Evolutionary conservation across 495 filamentous ascomycete genomes (phyloP), one percentile per base, ranked within the genome.

Genomic region (Daldinia loculata): DNA sequence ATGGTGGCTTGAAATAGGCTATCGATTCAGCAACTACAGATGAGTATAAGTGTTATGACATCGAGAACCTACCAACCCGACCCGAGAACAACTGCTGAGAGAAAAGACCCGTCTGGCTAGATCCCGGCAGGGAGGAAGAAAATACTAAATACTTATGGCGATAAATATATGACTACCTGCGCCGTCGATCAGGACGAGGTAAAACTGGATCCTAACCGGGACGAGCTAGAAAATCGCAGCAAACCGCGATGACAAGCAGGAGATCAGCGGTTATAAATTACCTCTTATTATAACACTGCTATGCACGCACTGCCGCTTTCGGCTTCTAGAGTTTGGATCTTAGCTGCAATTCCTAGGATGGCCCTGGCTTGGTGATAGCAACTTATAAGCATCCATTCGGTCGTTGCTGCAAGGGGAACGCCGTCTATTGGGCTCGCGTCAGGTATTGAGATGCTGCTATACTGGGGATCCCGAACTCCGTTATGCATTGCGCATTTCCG

Each of bases 131-230:
- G 73, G 61, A 71, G 62, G 61, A 70, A n/a, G 38, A 67, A 60
- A 62, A 63, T 62, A 51, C 57, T 26, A 22, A 55, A 51, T 50
- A 12, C 11, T 14, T 29, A 55, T 41, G 55, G 65, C 24, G 26
- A 64, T 61, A 75, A 70, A 75, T 73, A 71, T 70, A 74, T 70
- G 70, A 70, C 66, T 60, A 62, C 39, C 60, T 64, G 70, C 58
- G 52, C 57, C 58, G 74, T 73, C 61, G 56, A 59, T 59, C 56
- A 43, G 56, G 26, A 59, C 34, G 22, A 74, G 48, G 66, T 74
- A 72, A 69, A 75, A 75, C 73, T 67, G 53, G 67, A 72, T 50
- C 64, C 71, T 73, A 50, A 58, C 36, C 63, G 61, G 60, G 27
- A 67, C 63, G 50, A 48, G 48, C 50, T 55, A 60, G 65, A 69